Evolutionary conservation across 441 rosid species (phyloP).

Genomic region (Kokia cookei): DNA sequence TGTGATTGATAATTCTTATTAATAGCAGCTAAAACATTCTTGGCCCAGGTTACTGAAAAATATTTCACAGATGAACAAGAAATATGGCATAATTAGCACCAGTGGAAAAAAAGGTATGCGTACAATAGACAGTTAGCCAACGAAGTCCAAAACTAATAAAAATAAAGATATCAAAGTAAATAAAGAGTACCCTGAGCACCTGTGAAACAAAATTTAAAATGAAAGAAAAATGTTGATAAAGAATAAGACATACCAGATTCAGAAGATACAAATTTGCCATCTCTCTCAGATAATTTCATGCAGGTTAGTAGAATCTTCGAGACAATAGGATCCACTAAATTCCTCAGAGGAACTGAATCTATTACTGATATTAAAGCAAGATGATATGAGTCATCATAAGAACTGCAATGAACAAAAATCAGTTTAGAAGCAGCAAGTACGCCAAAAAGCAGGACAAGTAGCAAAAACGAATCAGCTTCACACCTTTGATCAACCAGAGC

Average conservation of each 20-base stretch:
- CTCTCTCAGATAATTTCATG: conserved; percentile 51
- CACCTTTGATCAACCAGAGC: conserved; percentile 74
- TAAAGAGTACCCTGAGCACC: background rate
- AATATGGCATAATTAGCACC: conserved; percentile 1
- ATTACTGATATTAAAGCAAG: conserved; percentile 53
- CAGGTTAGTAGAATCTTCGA: conserved; percentile 60
- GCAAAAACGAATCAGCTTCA: conserved; percentile 15
- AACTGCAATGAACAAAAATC: conserved; percentile 46
- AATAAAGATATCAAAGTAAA: background rate
- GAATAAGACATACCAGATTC: conserved; percentile 46
- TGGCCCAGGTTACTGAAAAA: conserved; percentile 67
- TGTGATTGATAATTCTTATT: conserved; percentile 73
- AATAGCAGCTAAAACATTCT: conserved; percentile 53
- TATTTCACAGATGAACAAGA: conserved; percentile 5
- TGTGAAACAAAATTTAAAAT: background rate
- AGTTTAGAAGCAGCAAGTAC: conserved; percentile 17
- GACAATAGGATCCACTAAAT: conserved; percentile 49
- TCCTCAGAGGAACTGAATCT: conserved; percentile 57
- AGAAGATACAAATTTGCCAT: conserved; percentile 31
- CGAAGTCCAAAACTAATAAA: background rate
- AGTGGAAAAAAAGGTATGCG: background rate
- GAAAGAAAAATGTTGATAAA: background rate
- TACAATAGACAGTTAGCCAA: background rate
- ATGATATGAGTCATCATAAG: conserved; percentile 48
- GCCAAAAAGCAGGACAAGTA: conserved; percentile 1